Percentiles rank a stretch among this genome's conserved stretches.
Conservation (phyloP, 805 yeast genomes). For the Sporopachydermia lactativora region DNA sequence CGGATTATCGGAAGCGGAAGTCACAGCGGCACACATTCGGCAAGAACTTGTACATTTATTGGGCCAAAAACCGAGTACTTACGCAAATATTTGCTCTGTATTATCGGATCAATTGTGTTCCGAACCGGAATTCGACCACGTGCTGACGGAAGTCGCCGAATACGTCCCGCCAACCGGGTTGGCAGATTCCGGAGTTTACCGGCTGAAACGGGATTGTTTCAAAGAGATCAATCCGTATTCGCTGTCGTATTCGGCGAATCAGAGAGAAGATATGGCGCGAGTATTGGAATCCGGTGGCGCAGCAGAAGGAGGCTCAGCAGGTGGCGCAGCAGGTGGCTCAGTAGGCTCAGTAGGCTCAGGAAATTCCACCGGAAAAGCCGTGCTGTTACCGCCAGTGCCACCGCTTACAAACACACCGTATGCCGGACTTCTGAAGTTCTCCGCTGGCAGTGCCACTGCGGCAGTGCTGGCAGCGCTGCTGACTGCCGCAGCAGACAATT, state of each 20-base stretch:
- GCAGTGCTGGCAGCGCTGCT: no score
- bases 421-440: no score
- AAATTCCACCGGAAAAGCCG: no score
- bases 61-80: slow-evolving; percentile 62
- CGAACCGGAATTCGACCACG: slow-evolving; percentile 61
- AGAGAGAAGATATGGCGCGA: slow-evolving; percentile 71
- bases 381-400: no score
- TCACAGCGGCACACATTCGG: slow-evolving; percentile 35
- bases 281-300: no score
- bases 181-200: slow-evolving; percentile 48
- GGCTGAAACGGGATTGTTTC: slow-evolving; percentile 42
- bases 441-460: no score
- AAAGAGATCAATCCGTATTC: slow-evolving; percentile 68
- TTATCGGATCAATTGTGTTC: slow-evolving; percentile 66
- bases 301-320: no score
- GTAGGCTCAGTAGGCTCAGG: no score
- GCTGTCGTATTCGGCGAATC: slow-evolving; percentile 61
- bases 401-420: no score
- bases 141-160: slow-evolving; percentile 41
- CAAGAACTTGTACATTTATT: slow-evolving; percentile 72
- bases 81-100: slow-evolving; percentile 49
- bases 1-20: slow-evolving; percentile 32
- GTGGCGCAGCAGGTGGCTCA: no score
- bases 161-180: slow-evolving; percentile 46
- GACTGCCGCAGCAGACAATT: no score